A percentile compares a stretch with the other conserved stretches of the same genome.
phyloP scores from a whole-genome alignment of 768 basidiomycete species.

The Leccinum disarticulatum region DNA sequence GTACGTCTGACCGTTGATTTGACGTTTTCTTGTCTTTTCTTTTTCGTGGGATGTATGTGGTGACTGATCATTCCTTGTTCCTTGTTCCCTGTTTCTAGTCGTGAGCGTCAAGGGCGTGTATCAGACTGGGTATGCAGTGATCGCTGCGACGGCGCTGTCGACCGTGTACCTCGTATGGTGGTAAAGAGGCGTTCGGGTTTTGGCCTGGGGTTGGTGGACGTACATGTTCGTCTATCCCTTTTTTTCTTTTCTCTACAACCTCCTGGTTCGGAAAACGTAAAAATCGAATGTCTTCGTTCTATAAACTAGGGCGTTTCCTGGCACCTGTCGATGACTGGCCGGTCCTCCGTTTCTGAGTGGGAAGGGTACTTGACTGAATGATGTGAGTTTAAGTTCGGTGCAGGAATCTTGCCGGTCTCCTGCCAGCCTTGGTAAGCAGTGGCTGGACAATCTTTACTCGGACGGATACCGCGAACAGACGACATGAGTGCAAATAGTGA shows the following conservation, averaged over 20 bases:
- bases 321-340: background rate
- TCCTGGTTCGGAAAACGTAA: background rate
- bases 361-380: background rate
- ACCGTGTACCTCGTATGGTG: slow-evolving; percentile 59
- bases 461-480: too few relatives aligned
- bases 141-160: slow-evolving; percentile 74
- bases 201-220: slow-evolving; percentile 2
- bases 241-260: background rate
- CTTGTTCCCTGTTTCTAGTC: slow-evolving; percentile 46
- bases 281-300: background rate
- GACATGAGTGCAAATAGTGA: too few relatives aligned
- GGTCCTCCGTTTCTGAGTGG: background rate
- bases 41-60: background rate
- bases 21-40: background rate
- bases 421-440: too few relatives aligned
- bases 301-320: background rate
- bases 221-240: background rate
- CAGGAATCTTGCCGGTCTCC: background rate
- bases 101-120: slow-evolving; percentile 80
- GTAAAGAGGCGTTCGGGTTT: slow-evolving; percentile 21
- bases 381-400: background rate
- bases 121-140: slow-evolving; percentile 76
- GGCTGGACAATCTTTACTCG: background rate
- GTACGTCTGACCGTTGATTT: slow-evolving; percentile 48
- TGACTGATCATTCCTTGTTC: background rate